Evolutionary conservation across 352 stramenopile genomes (phyloP).

Genomic region (Albugo laibachii): DNA sequence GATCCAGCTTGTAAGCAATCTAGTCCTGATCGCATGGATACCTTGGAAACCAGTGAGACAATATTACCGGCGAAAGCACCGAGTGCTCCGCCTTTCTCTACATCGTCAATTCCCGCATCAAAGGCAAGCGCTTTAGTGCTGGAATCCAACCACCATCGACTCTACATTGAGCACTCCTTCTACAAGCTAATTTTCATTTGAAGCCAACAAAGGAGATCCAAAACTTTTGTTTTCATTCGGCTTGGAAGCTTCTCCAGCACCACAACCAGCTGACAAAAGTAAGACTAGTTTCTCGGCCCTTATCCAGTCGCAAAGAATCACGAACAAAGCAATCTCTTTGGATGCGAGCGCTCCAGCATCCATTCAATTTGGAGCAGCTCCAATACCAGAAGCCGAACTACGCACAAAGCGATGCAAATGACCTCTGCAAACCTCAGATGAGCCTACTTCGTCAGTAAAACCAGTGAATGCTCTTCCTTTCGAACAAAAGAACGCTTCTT

Average conservation of each 20-base stretch:
- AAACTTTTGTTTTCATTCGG: conserved; percentile 10
- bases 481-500: too few relatives aligned
- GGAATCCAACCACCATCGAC: not conserved
- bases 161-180: not conserved
- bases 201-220: not conserved
- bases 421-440: too few relatives aligned
- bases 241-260: not conserved
- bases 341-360: too few relatives aligned
- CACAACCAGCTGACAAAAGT: too few relatives aligned
- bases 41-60: conserved; percentile 5
- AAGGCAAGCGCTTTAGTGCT: conserved; percentile 12
- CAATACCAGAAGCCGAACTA: too few relatives aligned
- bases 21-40: conserved; percentile 9
- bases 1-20: conserved; percentile 9
- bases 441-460: too few relatives aligned
- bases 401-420: too few relatives aligned
- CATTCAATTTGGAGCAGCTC: too few relatives aligned
- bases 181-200: not conserved
- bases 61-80: conserved; percentile 7
- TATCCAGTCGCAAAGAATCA: too few relatives aligned
- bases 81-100: not conserved
- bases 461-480: too few relatives aligned
- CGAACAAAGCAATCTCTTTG: too few relatives aligned
- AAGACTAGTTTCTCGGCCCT: too few relatives aligned
- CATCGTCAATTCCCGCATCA: not conserved